Conservation (phyloP, 2,329 filamentous ascomycete species). For the Chaetomium sp. region DNA sequence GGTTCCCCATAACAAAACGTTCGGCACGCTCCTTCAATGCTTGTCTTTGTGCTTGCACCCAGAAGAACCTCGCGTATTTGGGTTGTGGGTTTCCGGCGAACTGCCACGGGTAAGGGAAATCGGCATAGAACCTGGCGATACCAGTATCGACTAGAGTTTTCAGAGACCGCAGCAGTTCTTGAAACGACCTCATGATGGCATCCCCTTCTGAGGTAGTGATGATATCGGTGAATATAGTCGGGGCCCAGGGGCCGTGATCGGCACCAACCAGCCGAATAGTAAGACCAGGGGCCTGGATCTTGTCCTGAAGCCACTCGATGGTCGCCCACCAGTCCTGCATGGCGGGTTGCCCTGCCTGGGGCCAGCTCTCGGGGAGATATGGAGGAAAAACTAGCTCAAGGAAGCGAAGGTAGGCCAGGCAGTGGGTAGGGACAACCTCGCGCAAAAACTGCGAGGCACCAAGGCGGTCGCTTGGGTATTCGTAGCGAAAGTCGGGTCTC, state of each 20-base stretch:
- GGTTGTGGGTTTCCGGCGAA: not conserved
- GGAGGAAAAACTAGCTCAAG: conserved; percentile 20
- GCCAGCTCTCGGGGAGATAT: conserved; percentile 11
- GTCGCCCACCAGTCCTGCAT: conserved; percentile 19
- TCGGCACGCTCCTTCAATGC: not conserved
- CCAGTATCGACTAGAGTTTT: not conserved
- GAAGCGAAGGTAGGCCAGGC: conserved; percentile 17
- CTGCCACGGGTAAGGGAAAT: not conserved
- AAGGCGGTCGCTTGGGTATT: conserved; percentile 8
- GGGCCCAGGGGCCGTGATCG: not conserved
- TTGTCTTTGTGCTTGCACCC: not conserved
- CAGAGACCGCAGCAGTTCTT: conserved; percentile 1
- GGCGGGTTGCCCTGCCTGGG: not conserved
- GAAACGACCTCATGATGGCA: not conserved
- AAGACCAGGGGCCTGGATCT: conserved; percentile 13
- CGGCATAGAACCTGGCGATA: conserved; percentile 12
- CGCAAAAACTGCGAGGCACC: conserved; percentile 17
- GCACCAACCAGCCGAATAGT: conserved; percentile 13
- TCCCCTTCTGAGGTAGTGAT: not conserved
- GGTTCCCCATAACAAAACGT: conserved; percentile 7
- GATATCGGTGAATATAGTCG: not conserved
- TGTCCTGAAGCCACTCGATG: conserved; percentile 13
- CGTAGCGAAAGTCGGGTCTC: not conserved
- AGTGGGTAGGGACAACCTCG: conserved; percentile 8
- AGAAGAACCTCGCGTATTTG: not conserved